These are phyloP conservation scores for Golubevia sp. DNA, from an alignment of 1,284 basidiomycete genomes.

Conservation along the genomic window DNA sequence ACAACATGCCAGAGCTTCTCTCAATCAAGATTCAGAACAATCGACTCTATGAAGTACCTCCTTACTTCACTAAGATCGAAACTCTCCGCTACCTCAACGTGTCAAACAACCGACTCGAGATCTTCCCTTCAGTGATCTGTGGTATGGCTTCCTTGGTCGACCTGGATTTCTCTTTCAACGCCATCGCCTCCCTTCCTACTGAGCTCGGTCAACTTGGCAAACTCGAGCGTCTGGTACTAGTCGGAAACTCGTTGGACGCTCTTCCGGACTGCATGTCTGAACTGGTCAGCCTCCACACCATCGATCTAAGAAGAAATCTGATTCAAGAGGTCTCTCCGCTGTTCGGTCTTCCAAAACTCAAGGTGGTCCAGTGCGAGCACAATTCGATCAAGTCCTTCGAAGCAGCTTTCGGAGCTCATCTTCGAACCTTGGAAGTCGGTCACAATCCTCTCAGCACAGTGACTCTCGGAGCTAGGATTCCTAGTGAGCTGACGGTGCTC, in stretches of 20 bases:
- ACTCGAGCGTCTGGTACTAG: constrained; percentile 48
- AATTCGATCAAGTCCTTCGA: constrained; percentile 53
- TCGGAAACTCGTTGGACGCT: constrained; percentile 43
- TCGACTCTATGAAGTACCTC: constrained; percentile 43
- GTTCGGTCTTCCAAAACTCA: constrained; percentile 39
- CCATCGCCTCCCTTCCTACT: constrained; percentile 39
- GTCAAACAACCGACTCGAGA: constrained; percentile 60
- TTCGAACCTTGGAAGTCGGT: constrained; percentile 39
- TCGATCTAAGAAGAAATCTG: constrained; percentile 51
- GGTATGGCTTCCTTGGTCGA: constrained; percentile 39
- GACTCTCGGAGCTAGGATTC: constrained; percentile 59
- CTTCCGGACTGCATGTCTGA: constrained; percentile 40
- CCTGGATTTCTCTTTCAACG: constrained; percentile 57
- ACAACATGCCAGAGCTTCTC: constrained; percentile 67
- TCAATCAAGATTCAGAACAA: constrained; percentile 59
- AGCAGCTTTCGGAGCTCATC: constrained; percentile 24
- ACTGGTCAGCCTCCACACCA: constrained; percentile 36
- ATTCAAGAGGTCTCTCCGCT: constrained; percentile 44
- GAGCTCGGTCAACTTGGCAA: constrained; percentile 35
- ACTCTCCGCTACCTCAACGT: constrained; percentile 53
- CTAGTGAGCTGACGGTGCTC: constrained; percentile 76
- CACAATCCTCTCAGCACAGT: constrained; percentile 54
- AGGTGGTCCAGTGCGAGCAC: constrained; percentile 45
- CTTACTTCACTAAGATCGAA: constrained; percentile 37
- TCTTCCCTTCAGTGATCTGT: constrained; percentile 49